phyloP scores from a whole-genome alignment of 805 yeast genomes.

The Kazachstania psychrophila region DNA sequence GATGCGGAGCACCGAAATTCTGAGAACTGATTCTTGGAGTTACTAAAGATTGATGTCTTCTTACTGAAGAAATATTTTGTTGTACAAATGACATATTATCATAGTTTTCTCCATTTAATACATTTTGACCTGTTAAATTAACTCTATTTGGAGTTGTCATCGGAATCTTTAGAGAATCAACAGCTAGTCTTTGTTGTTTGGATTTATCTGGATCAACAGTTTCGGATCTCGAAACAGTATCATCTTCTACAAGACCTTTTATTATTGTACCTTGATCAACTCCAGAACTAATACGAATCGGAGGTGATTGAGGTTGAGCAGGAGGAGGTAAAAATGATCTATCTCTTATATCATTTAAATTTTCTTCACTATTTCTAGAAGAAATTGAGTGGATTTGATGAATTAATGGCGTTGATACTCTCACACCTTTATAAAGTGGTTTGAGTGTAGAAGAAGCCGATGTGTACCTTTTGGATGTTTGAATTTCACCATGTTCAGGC shows the following conservation, averaged over 20 bases:
- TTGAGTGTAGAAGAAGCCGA: background rate
- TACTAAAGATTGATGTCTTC: background rate
- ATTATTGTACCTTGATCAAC: conserved; percentile 23
- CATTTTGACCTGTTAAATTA: conserved; percentile 8
- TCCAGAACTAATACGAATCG: conserved; percentile 27
- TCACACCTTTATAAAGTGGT: conserved; percentile 7
- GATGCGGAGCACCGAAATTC: conserved; percentile 34
- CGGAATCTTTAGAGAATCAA: conserved; percentile 24
- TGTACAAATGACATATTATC: background rate
- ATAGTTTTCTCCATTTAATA: conserved; percentile 11
- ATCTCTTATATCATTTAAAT: conserved; percentile 19
- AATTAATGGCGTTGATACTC: conserved; percentile 31
- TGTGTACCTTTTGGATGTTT: background rate
- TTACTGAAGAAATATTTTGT: background rate
- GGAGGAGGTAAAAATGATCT: conserved; percentile 28
- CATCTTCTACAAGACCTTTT: conserved; percentile 18
- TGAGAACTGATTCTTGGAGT: conserved; percentile 32
- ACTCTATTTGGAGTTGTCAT: conserved; percentile 20
- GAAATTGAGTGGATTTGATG: conserved; percentile 28
- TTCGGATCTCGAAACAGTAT: conserved; percentile 29
- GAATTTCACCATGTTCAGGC: background rate
- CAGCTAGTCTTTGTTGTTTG: conserved; percentile 20
- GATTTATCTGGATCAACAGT: conserved; percentile 28
- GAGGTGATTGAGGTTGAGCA: conserved; percentile 27
- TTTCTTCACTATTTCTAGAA: conserved; percentile 6